phyloP scores from a whole-genome alignment of 2,329 filamentous ascomycete genomes.

The Clathrospora elynae region DNA sequence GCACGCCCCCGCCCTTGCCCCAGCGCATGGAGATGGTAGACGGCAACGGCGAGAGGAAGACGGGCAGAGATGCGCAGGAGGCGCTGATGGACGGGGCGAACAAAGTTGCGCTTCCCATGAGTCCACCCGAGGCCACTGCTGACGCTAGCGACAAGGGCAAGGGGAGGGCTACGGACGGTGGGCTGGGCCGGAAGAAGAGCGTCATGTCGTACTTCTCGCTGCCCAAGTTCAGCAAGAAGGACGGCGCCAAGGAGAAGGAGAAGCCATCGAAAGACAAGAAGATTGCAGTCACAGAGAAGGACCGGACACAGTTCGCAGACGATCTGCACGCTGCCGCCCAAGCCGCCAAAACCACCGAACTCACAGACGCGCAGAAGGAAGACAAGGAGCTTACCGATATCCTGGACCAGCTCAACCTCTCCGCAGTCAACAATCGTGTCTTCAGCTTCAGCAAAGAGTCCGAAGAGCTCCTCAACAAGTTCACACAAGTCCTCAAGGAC shows the following conservation, averaged over 20 bases:
- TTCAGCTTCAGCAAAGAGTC: constrained; percentile 86
- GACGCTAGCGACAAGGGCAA: constrained; percentile 37
- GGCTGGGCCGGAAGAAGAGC: constrained; percentile 47
- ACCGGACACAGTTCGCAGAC: constrained; percentile 43
- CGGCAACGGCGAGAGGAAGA: constrained; percentile 41
- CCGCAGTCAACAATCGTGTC: constrained; percentile 81
- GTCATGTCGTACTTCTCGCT: constrained; percentile 44
- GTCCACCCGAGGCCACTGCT: constrained; percentile 47
- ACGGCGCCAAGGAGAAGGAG: constrained; percentile 41
- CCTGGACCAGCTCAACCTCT: constrained; percentile 82
- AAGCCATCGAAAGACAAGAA: constrained; percentile 33
- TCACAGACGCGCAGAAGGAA: constrained; percentile 58
- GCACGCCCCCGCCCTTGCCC: constrained; percentile 51
- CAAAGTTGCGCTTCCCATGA: constrained; percentile 57
- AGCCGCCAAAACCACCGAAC: constrained; percentile 39
- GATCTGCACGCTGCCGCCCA: constrained; percentile 43
- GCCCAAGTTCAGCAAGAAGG: constrained; percentile 42
- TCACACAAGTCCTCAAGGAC: constrained; percentile 90
- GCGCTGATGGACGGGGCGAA: constrained; percentile 54
- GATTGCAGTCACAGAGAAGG: constrained; percentile 43
- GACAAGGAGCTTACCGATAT: constrained; percentile 76
- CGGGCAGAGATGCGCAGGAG: constrained; percentile 53
- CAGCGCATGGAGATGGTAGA: constrained; percentile 40
- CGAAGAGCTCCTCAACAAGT: constrained; percentile 77
- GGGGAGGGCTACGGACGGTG: constrained; percentile 37